Base-by-base conservation (phyloP, 129 eudicot species). In the Helianthus tuberosus region DNA sequence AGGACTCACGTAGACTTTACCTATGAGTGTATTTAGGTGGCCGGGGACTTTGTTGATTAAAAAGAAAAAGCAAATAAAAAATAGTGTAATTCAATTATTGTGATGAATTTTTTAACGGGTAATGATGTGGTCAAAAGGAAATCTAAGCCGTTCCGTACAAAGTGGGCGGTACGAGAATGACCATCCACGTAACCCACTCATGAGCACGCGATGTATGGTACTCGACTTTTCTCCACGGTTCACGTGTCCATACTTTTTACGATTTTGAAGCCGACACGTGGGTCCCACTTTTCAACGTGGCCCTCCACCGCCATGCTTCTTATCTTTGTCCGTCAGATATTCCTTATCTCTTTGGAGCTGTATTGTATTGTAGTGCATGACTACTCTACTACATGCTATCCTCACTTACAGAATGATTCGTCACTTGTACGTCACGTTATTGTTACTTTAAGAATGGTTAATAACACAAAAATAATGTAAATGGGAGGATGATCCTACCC, bases 111-210 rank as follows among this genome's bases (percentile, higher is more conserved):
- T 50, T 13, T 11, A 50, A 3, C 23, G 16, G 55, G 55, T 1
- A 59, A 4, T 11, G 12, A 48, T 50, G 16, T 20, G 51, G 75
- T 70, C 75, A 62, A 57, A 38, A 25, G 61, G 54, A 49, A 38
- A 77, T 77, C 81, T 61, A 41, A 61, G 76, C 81, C 81, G 81
- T 69, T 17, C 66, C 81, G 81, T 77, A 77, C 81, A 69, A n/a
- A 64, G 52, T 64, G 81, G 76, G 71, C 70, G 11, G 71, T 77
- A 77, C 76, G 65, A 68, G 68, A 17, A 36, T 25, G 17, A 41
- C 71, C 71, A 60, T 77, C 81, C 81, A 77, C 70, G 63, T 47
- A 11, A 59, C 46, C 75, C 51, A 57, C 32, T 57, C 62, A 58
- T 67, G 3, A 48, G 75, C 70, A 77, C 69, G 76, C 65, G 65